Evolutionary conservation across 1,139 yeast species (phyloP), one percentile per base, ranked within the genome.

Genomic region (Saccharomyces hybrid): DNA sequence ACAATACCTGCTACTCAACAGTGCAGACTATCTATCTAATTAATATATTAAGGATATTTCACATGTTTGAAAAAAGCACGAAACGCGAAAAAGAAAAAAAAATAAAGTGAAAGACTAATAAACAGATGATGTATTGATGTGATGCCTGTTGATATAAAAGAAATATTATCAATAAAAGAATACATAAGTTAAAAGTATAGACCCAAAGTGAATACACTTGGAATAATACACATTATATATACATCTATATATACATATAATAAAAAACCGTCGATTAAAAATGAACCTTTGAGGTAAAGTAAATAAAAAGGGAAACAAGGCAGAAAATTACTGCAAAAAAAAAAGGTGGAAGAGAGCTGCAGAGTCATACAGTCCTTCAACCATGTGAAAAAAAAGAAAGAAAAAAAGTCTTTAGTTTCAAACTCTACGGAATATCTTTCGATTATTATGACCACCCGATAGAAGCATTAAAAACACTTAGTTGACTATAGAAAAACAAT

Each of bases 381-480:
- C 5, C 1, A 32, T n/a, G n/a, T n/a, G n/a, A 32, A n/a, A 32
- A 32, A 13, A 13, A 8, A 13, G 5, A 8, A 14, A 38, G 19
- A 6, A 5, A 3, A 31, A n/a, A n/a, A 4, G 38, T 32, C 83
- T 84, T 62, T 84, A 87, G 57, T 82, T 84, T 64, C 84, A 84
- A 75, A 75, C 74, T 61, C 74, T 77, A 59, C 64, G 73, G 0
- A 67, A 59, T 7, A 61, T 60, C 55, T 78, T 78, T 31, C 85
- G 83, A 59, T 86, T 86, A 55, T 87, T 93, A 32, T 88, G 88
- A 1, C 96, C 95, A 31, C 96, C 96, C 47, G 87, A 89, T 50
- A 88, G 73, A 59, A 83, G 84, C 23, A 81, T 80, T 2, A 84
- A 78, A 44, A 82, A 79, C 0, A 95, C 95, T 38, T 86, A 60